phyloP scores from a whole-genome alignment of 1,284 basidiomycete species.

The Trichosporon inkin region DNA sequence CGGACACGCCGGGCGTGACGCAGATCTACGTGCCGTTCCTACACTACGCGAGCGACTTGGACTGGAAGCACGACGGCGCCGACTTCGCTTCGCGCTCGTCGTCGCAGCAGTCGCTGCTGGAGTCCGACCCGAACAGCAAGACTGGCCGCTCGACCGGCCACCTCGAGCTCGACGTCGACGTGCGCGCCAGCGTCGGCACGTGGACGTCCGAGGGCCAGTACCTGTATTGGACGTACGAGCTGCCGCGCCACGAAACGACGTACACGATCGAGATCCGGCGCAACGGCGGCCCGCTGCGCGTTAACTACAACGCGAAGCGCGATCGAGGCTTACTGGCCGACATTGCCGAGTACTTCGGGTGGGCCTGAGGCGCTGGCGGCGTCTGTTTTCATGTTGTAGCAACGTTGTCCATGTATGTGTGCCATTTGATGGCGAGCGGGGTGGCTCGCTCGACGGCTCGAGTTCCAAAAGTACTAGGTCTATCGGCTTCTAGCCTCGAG shows the following conservation, averaged over 20 bases:
- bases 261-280: conserved; percentile 66
- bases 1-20: conserved; percentile 56
- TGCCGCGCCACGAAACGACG: conserved; percentile 57
- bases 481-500: too few relatives aligned
- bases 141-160: conserved; percentile 1
- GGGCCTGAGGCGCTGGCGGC: neutral
- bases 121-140: conserved; percentile 11
- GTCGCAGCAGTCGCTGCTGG: conserved; percentile 12
- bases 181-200: conserved; percentile 62
- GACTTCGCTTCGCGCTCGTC: conserved; percentile 11
- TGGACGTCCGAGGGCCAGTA: conserved; percentile 65
- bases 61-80: conserved; percentile 7
- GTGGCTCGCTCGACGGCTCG: too few relatives aligned
- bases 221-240: conserved; percentile 79
- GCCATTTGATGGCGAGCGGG: too few relatives aligned
- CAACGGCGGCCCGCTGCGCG: conserved; percentile 55
- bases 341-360: conserved; percentile 11
- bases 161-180: conserved; percentile 48
- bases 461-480: too few relatives aligned
- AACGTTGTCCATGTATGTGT: too few relatives aligned
- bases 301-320: conserved; percentile 4
- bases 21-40: conserved; percentile 84
- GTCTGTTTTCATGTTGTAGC: too few relatives aligned
- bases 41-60: conserved; percentile 66
- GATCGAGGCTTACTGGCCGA: conserved; percentile 11